phyloP scores from a whole-genome alignment of 2,329 filamentous ascomycete species.

The Calonectria pseudoreteaudii region DNA sequence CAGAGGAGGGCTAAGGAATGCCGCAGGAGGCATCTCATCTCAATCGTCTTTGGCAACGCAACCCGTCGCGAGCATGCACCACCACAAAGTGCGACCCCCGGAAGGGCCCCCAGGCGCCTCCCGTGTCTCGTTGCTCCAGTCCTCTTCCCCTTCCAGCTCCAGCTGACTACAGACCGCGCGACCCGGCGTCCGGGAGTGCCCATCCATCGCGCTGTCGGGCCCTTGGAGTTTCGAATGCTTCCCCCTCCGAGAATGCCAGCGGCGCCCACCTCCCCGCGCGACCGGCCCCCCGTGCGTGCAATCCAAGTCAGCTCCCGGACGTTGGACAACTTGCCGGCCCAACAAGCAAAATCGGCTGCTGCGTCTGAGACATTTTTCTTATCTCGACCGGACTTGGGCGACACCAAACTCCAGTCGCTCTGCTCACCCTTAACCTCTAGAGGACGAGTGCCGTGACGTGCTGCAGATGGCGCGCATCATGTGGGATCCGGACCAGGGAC shows the following conservation, averaged over 20 bases:
- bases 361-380: constrained; percentile 34
- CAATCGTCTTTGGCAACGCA: constrained; percentile 4
- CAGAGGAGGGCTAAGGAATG: constrained; percentile 33
- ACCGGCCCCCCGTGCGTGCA: neutral
- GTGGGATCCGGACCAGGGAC: constrained; percentile 32
- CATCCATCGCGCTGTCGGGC: neutral
- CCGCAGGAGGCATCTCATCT: constrained; percentile 33
- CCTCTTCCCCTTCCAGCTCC: neutral
- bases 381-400: constrained; percentile 26
- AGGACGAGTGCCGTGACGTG: constrained; percentile 28
- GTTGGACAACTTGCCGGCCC: neutral
- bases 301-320: neutral
- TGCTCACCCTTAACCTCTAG: constrained; percentile 28
- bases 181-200: constrained; percentile 24
- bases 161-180: neutral
- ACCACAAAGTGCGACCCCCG: neutral
- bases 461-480: constrained; percentile 39
- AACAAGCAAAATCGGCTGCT: constrained; percentile 10
- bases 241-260: neutral
- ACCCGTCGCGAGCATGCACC: neutral
- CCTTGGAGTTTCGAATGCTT: constrained; percentile 14
- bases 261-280: neutral
- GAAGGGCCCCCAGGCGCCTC: constrained; percentile 4
- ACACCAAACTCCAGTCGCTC: constrained; percentile 7
- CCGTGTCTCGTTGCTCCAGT: constrained; percentile 5